Base-by-base conservation (phyloP, 169 alveolate genomes). In the Eimeria mitis region DNA sequence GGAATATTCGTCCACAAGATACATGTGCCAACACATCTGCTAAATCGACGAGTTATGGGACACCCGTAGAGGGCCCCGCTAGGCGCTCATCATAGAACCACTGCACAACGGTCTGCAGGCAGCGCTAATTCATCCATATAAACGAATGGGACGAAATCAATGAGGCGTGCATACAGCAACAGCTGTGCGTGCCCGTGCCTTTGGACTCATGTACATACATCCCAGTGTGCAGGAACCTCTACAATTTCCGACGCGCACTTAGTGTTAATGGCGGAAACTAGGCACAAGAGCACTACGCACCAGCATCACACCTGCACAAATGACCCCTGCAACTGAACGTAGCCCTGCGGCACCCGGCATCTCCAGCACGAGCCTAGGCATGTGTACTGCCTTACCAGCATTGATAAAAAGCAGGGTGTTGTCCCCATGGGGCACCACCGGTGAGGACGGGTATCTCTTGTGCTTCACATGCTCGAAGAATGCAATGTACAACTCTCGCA, bases 401-500 rank as follows among this genome's bases (percentile, higher is more conserved):
- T 99, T 99, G 89, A 98, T 98, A 97, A 99, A 99, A 56, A 99
- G 97, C 76, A 99, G 96, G 34, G 99, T 98, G 23, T 99, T 99
- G 89, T 99, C 99, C 81, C 98, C 98, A 95, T 98, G 97, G 11
- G 99, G 99, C 28, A 97, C 97, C 78, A 97, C 98, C 28, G 98
- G 97, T 25, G 98, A 97, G 34, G 97, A 94, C 16, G 96, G 88
- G 84, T 87, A 94, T 94, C 94, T 76, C 71, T 76, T 89, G 73
- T 97, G 98, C 89, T 71, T 56, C 83, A 95, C 89, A 8, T 54
- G 87, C 79, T 59, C 84, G 44, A 96, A 96, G 94, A 92, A 96
- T 7, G 91, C 54, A 84, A 96, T 78, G 95, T 89, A 96, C 28
- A 96, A 76, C 47, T 88, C 84, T 6, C 97, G 96, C 59, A 96